A percentile compares a stretch with the other conserved stretches of the same genome.
These are phyloP conservation scores for Cinnamomum chago DNA, from an alignment of 164 flowering plant genomes.

Conservation along the genomic window DNA sequence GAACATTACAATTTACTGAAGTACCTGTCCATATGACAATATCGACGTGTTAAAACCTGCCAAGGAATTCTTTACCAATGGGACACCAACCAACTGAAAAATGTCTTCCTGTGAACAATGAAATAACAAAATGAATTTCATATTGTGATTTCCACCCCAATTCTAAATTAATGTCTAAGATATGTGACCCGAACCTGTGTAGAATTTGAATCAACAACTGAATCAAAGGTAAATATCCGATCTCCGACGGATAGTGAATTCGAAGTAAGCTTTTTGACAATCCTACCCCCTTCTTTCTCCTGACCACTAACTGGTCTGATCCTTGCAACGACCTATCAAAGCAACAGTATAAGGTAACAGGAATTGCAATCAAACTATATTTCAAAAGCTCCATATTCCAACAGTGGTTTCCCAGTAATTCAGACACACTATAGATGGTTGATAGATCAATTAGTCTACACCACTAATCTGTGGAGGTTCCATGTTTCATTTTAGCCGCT, in stretches of 20 bases:
- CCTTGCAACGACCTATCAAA: constrained; percentile 66
- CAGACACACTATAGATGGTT: neutral
- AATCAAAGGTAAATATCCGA: constrained; percentile 56
- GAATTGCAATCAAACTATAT: neutral
- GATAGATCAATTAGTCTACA: neutral
- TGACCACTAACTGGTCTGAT: constrained; percentile 51
- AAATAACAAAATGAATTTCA: neutral
- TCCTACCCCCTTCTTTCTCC: constrained; percentile 31
- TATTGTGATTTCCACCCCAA: no score
- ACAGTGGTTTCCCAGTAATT: neutral
- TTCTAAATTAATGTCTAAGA: neutral
- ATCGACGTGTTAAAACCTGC: constrained; percentile 83
- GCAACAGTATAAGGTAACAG: neutral
- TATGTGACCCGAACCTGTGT: constrained; percentile 54
- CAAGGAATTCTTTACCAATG: constrained; percentile 71
- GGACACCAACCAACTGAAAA: constrained; percentile 70
- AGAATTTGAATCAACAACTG: constrained; percentile 66
- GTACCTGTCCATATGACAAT: constrained; percentile 89
- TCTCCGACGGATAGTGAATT: constrained; percentile 57
- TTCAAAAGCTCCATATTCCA: neutral
- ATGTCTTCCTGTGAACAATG: constrained; percentile 65
- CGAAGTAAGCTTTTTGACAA: constrained; percentile 50
- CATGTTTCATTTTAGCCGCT: neutral
- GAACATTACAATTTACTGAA: neutral
- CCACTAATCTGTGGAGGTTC: neutral